Base-by-base conservation (phyloP, 306 rosid genomes). In the Glycyrrhiza uralensis region DNA sequence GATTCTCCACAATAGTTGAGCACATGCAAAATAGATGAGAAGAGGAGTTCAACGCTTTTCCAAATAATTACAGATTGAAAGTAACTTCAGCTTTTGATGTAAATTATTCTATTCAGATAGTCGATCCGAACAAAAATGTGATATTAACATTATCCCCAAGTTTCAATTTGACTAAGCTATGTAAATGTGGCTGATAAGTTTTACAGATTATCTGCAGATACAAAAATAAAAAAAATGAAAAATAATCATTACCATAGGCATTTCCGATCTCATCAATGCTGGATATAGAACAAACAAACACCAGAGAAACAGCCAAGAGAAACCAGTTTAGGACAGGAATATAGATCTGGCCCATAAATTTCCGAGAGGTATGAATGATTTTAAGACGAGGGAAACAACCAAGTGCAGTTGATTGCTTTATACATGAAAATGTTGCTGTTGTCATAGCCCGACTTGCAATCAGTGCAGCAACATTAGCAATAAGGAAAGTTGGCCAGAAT, bases 381-480 rank as follows among this genome's bases (percentile, higher is more conserved):
- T 93, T 93, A 41, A 93, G 94, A 73, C 97, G 98, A 72, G 98
- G 98, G 82, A 93, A 93, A 80, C 98, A 93, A 66, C 98, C 98
- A 75, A 93, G 98, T 52, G 96, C 98, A 68, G 94, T 91, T 23
- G 98, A 91, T 79, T 93, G 98, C 76, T 93, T 93, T 72, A 93
- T 85, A 74, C 98, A 93, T 39, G 98, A 93, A 86, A 93, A 93
- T 76, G 98, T 93, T 54, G 98, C 98, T 2, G 98, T 93, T 54
- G 98, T 93, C 98, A 91, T 91, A 66, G 97, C 86, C 74, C 98
- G 89, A 80, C 98, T 91, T 44, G 98, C 97, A 82, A 93, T 93
- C 66, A 93, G 83, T 64, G 98, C 97, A 17, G 98, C 98, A 62
- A 89, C 12, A 22, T 84, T 93, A 42, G 98, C 97, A 83, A 93